Percentiles rank a stretch among this genome's conserved stretches.
Evolutionary conservation across 306 rosid species (phyloP).

Genomic region (Ormosia semicastrata): DNA sequence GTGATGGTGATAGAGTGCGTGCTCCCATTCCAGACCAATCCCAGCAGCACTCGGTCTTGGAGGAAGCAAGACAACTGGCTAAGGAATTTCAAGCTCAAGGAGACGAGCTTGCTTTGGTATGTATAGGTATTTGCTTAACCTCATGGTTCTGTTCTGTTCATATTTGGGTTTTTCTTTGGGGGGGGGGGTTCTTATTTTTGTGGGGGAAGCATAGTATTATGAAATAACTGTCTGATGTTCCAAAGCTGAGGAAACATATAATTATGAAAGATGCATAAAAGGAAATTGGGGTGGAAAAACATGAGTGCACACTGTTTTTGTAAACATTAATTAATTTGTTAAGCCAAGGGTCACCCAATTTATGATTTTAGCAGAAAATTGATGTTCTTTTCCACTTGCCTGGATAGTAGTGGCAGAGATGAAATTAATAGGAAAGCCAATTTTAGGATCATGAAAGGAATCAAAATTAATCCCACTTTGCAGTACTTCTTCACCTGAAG

Average conservation of each 20-base stretch:
- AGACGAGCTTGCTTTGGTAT: slow-evolving; percentile 47
- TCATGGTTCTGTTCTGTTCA: background rate
- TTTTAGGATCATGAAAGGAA: background rate
- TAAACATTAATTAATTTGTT: background rate
- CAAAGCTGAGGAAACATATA: background rate
- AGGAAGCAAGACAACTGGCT: slow-evolving; percentile 28
- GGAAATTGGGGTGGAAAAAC: background rate
- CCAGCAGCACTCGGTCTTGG: background rate
- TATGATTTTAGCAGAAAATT: background rate
- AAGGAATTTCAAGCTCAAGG: slow-evolving; percentile 48
- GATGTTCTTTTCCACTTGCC: background rate
- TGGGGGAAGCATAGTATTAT: background rate
- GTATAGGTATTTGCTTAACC: background rate
- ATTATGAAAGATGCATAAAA: background rate
- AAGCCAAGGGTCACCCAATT: background rate
- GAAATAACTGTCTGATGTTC: background rate
- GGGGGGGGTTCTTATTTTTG: background rate
- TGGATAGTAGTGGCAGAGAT: background rate
- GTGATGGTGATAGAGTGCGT: background rate
- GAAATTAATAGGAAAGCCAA: background rate
- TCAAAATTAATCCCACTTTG: background rate
- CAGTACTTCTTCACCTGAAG: background rate
- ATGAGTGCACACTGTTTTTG: background rate
- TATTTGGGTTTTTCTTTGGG: too few relatives aligned
- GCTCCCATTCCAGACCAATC: slow-evolving; percentile 3